phyloP scores from a whole-genome alignment of 108 stramenopile species.

The Chaetoceros muelleri region DNA sequence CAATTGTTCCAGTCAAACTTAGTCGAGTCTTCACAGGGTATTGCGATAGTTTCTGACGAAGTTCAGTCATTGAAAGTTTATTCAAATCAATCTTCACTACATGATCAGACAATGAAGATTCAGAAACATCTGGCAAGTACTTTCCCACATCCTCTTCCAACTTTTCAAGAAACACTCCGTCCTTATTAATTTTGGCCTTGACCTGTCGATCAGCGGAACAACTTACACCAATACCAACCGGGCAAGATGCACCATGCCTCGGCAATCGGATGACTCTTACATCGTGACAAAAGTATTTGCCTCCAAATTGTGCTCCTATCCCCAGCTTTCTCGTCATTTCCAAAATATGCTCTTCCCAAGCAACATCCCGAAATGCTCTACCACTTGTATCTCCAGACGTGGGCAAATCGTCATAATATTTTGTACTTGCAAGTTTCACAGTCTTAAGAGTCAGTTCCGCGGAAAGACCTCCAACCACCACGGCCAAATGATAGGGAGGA shows the following conservation, averaged over 20 bases:
- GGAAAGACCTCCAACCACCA: slow-evolving; percentile 90
- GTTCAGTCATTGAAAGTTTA: slow-evolving; percentile 70
- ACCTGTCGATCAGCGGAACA: slow-evolving; percentile 96
- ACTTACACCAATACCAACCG: slow-evolving; percentile 93
- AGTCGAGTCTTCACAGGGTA: slow-evolving; percentile 85
- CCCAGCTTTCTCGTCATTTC: slow-evolving; percentile 86
- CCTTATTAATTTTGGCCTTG: slow-evolving; percentile 87
- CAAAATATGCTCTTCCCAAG: slow-evolving; percentile 83
- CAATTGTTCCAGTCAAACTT: slow-evolving; percentile 81
- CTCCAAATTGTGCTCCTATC: slow-evolving; percentile 95
- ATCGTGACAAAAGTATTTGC: slow-evolving; percentile 98
- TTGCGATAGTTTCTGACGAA: slow-evolving; percentile 65
- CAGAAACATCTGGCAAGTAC: slow-evolving; percentile 88
- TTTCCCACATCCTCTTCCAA: slow-evolving; percentile 86
- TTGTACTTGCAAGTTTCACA: slow-evolving; percentile 89
- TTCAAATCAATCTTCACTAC: slow-evolving; percentile 87
- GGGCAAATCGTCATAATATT: slow-evolving; percentile 89
- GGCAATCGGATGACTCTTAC: slow-evolving; percentile 89
- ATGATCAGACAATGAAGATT: slow-evolving; percentile 28
- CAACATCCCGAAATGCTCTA: slow-evolving; percentile 87
- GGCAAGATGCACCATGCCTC: slow-evolving; percentile 94
- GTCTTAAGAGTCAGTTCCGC: slow-evolving; percentile 92
- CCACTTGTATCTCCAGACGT: slow-evolving; percentile 81
- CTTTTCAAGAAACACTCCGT: slow-evolving; percentile 91
- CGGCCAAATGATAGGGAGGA: slow-evolving; percentile 92